Conservation (phyloP, 257 asterid species). For the Cordia subcordata region DNA sequence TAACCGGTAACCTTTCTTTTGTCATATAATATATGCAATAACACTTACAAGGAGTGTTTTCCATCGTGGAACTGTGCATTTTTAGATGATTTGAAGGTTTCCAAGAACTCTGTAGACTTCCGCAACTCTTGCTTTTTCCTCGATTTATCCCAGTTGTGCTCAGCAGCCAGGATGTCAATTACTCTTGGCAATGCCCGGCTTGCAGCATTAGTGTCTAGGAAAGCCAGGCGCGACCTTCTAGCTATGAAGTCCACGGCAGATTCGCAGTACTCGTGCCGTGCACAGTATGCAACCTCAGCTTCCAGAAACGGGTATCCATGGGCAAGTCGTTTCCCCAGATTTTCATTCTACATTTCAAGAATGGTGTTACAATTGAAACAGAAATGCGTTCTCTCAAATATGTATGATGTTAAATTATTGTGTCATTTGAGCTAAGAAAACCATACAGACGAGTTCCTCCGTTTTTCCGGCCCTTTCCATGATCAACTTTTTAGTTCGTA, state of each 20-base stretch:
- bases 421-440: not conserved
- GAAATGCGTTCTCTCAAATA: not conserved
- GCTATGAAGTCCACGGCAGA: conserved; percentile 94
- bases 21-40: not conserved
- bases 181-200: conserved; percentile 73
- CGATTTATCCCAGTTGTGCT: conserved; percentile 85
- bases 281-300: conserved; percentile 98
- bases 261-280: conserved; percentile 91
- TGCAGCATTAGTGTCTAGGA: conserved; percentile 97
- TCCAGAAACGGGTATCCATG: conserved; percentile 96
- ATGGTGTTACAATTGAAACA: not conserved
- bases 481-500: no score
- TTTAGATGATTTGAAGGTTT: conserved; percentile 90
- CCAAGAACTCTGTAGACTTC: conserved; percentile 61
- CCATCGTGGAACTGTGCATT: conserved; percentile 95
- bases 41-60: conserved; percentile 57
- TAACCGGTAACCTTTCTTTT: no score
- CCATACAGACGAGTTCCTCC: not conserved
- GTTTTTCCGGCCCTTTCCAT: not conserved
- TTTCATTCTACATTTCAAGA: conserved; percentile 55
- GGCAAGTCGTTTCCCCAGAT: conserved; percentile 91
- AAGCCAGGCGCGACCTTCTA: conserved; percentile 93
- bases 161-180: conserved; percentile 70
- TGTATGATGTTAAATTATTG: not conserved
- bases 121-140: conserved; percentile 60